phyloP scores from a whole-genome alignment of 352 stramenopile genomes.

The Pythium biforme region DNA sequence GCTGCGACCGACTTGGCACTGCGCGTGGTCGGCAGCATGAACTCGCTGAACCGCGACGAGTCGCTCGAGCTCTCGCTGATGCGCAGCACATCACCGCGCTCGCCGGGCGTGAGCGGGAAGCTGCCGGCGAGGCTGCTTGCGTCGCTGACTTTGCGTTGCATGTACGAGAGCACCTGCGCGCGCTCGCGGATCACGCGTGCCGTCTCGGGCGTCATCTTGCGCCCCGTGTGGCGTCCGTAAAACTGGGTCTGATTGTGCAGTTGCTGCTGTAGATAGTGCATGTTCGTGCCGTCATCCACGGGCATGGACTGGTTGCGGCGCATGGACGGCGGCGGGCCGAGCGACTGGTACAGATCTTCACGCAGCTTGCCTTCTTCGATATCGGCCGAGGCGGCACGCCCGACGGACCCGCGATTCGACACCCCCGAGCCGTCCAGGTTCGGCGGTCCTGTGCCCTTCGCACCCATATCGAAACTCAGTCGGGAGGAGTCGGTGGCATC shows the following conservation, averaged over 20 bases:
- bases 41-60: slow-evolving; percentile 51
- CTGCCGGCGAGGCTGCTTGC: slow-evolving; percentile 47
- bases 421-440: neutral
- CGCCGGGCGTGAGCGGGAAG: slow-evolving; percentile 53
- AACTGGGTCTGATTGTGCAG: slow-evolving; percentile 28
- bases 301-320: slow-evolving; percentile 27
- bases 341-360: slow-evolving; percentile 9
- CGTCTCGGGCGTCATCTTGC: slow-evolving; percentile 39
- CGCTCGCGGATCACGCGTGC: slow-evolving; percentile 78
- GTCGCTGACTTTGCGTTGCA: slow-evolving; percentile 84
- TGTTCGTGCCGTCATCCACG: neutral
- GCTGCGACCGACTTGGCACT: slow-evolving; percentile 39
- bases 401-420: slow-evolving; percentile 11
- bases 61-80: slow-evolving; percentile 74
- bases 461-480: slow-evolving; percentile 24
- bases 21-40: slow-evolving; percentile 40
- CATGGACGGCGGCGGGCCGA: slow-evolving; percentile 10
- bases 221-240: slow-evolving; percentile 10
- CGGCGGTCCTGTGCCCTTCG: neutral
- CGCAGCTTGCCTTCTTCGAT: slow-evolving; percentile 14
- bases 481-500: slow-evolving; percentile 13
- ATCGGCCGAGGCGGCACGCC: slow-evolving; percentile 14
- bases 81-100: slow-evolving; percentile 33
- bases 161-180: slow-evolving; percentile 83
- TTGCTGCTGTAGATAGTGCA: slow-evolving; percentile 25